These are phyloP conservation scores for Mucor circinelloides DNA, from an alignment of 371 early-diverging fungal species.

Conservation along the genomic window DNA sequence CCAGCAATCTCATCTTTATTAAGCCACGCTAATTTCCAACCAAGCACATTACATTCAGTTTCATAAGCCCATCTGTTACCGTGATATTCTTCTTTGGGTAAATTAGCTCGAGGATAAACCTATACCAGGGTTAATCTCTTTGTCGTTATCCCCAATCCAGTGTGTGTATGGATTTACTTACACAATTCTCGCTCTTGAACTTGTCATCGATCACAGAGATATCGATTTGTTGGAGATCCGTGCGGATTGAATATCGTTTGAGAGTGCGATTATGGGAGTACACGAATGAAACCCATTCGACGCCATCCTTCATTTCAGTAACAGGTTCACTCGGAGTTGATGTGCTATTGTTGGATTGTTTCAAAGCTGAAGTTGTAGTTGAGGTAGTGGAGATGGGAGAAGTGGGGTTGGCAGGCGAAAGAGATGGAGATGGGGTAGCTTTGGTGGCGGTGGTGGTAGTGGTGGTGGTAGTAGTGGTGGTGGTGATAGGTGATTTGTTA, in stretches of 20 bases:
- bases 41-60: conserved; percentile 85
- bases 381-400: not conserved
- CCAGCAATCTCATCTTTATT: conserved; percentile 84
- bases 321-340: conserved; percentile 42
- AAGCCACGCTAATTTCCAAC: conserved; percentile 88
- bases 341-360: conserved; percentile 5
- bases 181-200: conserved; percentile 81
- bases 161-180: conserved; percentile 38
- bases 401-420: not conserved
- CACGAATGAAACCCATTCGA: conserved; percentile 72
- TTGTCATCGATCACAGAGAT: conserved; percentile 64
- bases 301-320: conserved; percentile 55
- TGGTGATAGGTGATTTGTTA: conserved; percentile 20
- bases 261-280: conserved; percentile 68
- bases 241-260: conserved; percentile 75
- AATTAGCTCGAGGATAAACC: conserved; percentile 72
- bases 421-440: not conserved
- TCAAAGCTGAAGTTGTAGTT: not conserved
- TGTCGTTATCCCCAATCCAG: not conserved
- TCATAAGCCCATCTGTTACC: conserved; percentile 96
- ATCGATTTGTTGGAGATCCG: conserved; percentile 73
- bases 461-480: not conserved
- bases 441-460: not conserved
- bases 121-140: conserved; percentile 10
- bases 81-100: conserved; percentile 65